Percentiles rank a stretch among this genome's conserved stretches.
phyloP scores from a whole-genome alignment of 2,329 filamentous ascomycete species.

The Colletotrichum sp. region DNA sequence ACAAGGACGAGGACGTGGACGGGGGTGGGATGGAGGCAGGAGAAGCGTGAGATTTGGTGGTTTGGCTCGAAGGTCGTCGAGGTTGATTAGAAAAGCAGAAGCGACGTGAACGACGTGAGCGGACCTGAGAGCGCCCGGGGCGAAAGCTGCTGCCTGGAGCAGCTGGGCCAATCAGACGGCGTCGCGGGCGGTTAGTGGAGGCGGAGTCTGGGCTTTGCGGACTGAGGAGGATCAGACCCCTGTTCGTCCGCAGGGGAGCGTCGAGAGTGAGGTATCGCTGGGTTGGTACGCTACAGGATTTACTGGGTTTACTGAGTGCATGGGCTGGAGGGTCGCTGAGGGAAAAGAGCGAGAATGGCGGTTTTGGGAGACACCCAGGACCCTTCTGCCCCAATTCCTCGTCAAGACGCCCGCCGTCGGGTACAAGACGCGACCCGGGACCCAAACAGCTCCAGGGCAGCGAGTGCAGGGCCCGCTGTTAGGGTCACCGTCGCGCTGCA shows the following conservation, averaged over 20 bases:
- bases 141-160: constrained; percentile 37
- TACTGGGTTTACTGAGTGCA: background rate
- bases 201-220: constrained; percentile 25
- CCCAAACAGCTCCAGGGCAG: background rate
- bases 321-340: background rate
- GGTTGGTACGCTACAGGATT: background rate
- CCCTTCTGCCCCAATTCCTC: background rate
- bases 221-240: constrained; percentile 13
- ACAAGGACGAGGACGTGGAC: background rate
- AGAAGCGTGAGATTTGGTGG: constrained; percentile 1
- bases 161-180: constrained; percentile 21
- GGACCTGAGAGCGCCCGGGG: constrained; percentile 24
- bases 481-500: constrained; percentile 1
- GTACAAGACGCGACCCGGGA: background rate
- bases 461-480: background rate
- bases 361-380: background rate
- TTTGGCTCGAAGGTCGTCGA: constrained; percentile 10
- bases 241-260: background rate
- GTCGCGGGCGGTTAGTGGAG: constrained; percentile 27
- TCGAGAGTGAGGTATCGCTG: background rate
- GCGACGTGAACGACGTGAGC: background rate
- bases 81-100: constrained; percentile 23
- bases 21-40: background rate
- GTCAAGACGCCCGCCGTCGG: background rate
- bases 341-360: background rate